Evolutionary conservation across 2,329 filamentous ascomycete genomes (phyloP).

Genomic region (Ophiobolus disseminans): DNA sequence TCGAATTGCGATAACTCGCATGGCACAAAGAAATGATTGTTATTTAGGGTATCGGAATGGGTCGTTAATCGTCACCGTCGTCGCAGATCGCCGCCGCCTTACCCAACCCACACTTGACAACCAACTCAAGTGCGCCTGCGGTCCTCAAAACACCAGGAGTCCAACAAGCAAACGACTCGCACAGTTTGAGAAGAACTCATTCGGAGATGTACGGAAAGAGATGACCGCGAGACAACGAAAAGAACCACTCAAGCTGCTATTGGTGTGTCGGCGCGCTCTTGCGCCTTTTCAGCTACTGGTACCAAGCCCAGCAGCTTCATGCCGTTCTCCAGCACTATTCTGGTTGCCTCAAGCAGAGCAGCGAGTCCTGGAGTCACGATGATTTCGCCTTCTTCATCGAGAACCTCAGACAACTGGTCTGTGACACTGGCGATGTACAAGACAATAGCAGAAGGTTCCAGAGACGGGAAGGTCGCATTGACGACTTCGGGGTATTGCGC

Average conservation of each 20-base stretch:
- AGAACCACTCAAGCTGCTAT: conserved; percentile 9
- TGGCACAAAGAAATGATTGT: background rate
- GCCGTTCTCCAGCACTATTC: conserved; percentile 39
- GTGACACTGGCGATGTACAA: conserved; percentile 36
- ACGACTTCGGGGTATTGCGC: conserved; percentile 42
- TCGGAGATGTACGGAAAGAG: background rate
- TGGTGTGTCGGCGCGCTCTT: conserved; percentile 36
- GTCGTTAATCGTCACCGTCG: background rate
- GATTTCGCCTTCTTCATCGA: conserved; percentile 22
- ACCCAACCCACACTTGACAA: background rate
- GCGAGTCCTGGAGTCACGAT: conserved; percentile 24
- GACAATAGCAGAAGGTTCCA: conserved; percentile 38
- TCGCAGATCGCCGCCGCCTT: background rate
- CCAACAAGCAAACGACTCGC: too few relatives aligned
- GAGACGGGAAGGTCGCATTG: conserved; percentile 29
- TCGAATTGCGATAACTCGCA: too few relatives aligned
- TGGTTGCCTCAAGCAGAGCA: conserved; percentile 35
- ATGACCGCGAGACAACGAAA: background rate
- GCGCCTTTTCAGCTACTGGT: conserved; percentile 17
- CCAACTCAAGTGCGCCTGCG: too few relatives aligned
- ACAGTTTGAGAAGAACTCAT: too few relatives aligned
- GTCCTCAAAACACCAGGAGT: background rate
- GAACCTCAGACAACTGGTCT: conserved; percentile 32
- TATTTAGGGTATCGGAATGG: background rate
- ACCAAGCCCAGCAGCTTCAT: conserved; percentile 38